Percentiles rank a stretch among this genome's conserved stretches.
These are phyloP conservation scores for Boletales sp. DNA, from an alignment of 768 basidiomycete species.

Conservation along the genomic window DNA sequence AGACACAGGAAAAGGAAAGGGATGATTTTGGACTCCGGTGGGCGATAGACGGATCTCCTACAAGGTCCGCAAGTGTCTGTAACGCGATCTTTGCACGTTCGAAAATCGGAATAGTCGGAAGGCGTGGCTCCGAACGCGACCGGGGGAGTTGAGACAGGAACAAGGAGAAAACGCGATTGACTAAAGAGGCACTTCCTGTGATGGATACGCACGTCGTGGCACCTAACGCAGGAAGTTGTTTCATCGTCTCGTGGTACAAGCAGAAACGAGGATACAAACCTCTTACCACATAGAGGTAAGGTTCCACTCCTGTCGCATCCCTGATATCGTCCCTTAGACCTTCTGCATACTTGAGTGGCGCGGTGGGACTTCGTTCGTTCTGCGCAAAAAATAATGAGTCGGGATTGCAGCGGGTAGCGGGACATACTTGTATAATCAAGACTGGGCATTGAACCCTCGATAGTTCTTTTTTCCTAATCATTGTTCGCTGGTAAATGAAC, in stretches of 20 bases:
- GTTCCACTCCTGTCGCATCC: slow-evolving; percentile 44
- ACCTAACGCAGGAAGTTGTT: slow-evolving; percentile 34
- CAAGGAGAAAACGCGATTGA: slow-evolving; percentile 59
- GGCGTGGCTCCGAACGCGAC: slow-evolving; percentile 44
- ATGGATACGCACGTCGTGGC: slow-evolving; percentile 54
- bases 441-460: slow-evolving; percentile 59
- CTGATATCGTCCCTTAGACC: slow-evolving; percentile 45
- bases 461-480: slow-evolving; percentile 45
- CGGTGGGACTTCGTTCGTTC: slow-evolving; percentile 58
- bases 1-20: slow-evolving; percentile 65
- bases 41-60: slow-evolving; percentile 41
- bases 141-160: slow-evolving; percentile 58
- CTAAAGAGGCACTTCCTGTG: slow-evolving; percentile 53
- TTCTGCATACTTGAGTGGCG: slow-evolving; percentile 57
- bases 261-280: slow-evolving; percentile 35
- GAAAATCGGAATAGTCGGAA: slow-evolving; percentile 30
- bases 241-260: neutral
- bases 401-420: neutral
- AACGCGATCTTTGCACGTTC: slow-evolving; percentile 59
- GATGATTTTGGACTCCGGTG: slow-evolving; percentile 54
- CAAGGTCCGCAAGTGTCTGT: slow-evolving; percentile 48
- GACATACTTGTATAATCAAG: slow-evolving; percentile 62
- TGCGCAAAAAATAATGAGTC: slow-evolving; percentile 23
- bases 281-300: slow-evolving; percentile 57
- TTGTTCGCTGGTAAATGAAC: slow-evolving; percentile 45